Evolutionary conservation across 306 rosid genomes (phyloP).

Genomic region (Begonia masoniana): DNA sequence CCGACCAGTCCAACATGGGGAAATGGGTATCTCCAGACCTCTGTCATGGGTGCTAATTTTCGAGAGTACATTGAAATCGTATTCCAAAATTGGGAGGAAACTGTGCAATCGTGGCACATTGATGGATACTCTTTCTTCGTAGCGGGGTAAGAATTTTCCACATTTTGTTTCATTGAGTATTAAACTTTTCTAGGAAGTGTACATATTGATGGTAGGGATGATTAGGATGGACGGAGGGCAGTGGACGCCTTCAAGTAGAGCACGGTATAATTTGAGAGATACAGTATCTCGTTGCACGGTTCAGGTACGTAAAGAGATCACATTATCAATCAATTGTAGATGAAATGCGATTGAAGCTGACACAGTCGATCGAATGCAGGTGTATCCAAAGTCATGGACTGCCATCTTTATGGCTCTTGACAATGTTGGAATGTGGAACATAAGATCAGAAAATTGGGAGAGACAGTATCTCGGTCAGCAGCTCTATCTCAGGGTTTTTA

Average conservation of each 20-base stretch:
- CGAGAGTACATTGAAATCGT: slow-evolving; percentile 76
- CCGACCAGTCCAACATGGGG: slow-evolving; percentile 50
- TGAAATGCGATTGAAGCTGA: background rate
- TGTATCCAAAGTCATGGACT: slow-evolving; percentile 80
- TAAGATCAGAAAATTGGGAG: slow-evolving; percentile 84
- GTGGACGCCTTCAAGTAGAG: slow-evolving; percentile 74
- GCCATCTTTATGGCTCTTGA: slow-evolving; percentile 78
- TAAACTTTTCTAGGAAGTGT: background rate
- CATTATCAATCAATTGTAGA: background rate
- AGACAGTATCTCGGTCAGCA: slow-evolving; percentile 97
- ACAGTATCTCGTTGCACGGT: slow-evolving; percentile 71
- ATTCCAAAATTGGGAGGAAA: slow-evolving; percentile 85
- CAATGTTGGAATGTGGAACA: slow-evolving; percentile 96
- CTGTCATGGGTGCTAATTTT: slow-evolving; percentile 77
- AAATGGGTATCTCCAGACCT: slow-evolving; percentile 58
- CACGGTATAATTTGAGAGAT: slow-evolving; percentile 74
- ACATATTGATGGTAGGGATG: slow-evolving; percentile 3
- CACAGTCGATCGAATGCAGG: slow-evolving; percentile 25
- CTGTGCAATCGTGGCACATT: slow-evolving; percentile 91
- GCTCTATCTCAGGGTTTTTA: slow-evolving; percentile 68
- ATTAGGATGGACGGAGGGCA: slow-evolving; percentile 86
- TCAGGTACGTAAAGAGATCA: slow-evolving; percentile 30
- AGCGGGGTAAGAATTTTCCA: slow-evolving; percentile 47
- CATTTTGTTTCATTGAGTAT: background rate
- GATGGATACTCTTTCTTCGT: slow-evolving; percentile 83